These are phyloP conservation scores for Saposhnikovia divaricata DNA, from an alignment of 129 eudicot species.

Conservation along the genomic window DNA sequence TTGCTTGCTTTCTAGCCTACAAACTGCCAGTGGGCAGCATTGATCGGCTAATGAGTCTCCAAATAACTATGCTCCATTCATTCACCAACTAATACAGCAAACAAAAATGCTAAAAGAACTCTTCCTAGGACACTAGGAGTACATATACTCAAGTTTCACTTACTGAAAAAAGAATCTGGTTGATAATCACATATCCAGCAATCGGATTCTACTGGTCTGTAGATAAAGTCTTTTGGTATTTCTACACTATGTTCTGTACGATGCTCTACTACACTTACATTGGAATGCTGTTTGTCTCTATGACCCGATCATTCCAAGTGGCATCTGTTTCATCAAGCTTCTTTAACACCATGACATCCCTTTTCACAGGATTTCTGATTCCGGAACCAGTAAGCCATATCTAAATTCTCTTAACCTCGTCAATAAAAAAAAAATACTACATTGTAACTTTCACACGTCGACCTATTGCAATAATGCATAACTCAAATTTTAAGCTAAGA, in stretches of 20 bases:
- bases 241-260: slow-evolving; percentile 10
- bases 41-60: not conserved
- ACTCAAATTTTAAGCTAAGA: not conserved
- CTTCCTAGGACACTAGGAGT: not conserved
- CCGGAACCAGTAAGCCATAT: slow-evolving; percentile 17
- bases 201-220: slow-evolving; percentile 21
- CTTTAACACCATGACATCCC: slow-evolving; percentile 10
- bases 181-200: slow-evolving; percentile 16
- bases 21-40: not conserved
- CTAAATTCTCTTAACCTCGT: not conserved
- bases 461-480: not conserved
- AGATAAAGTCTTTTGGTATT: slow-evolving; percentile 10
- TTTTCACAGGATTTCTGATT: slow-evolving; percentile 25
- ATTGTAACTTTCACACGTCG: not conserved
- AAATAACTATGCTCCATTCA: not conserved
- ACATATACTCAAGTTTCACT: not conserved
- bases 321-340: not conserved
- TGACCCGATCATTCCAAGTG: slow-evolving; percentile 15
- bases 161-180: not conserved
- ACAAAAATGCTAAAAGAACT: not conserved
- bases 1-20: not conserved
- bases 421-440: not conserved
- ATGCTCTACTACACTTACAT: slow-evolving; percentile 22
- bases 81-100: not conserved
- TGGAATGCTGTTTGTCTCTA: slow-evolving; percentile 21